Evolutionary conservation across 345 rosid species (phyloP).

Genomic region (Citrus cavaleriei): DNA sequence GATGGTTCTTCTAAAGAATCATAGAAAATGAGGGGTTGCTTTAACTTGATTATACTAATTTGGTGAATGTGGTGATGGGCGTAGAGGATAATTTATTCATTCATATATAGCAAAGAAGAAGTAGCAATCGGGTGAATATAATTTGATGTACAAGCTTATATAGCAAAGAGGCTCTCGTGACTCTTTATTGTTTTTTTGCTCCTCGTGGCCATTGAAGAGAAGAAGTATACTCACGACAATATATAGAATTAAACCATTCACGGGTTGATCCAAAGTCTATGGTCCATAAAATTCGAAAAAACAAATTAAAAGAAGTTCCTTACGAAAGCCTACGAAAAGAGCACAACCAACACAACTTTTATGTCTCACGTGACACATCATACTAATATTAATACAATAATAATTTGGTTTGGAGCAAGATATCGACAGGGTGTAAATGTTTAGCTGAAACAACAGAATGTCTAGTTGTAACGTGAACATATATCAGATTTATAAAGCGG

Average conservation of each 20-base stretch:
- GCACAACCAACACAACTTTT: background rate
- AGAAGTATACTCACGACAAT: conserved; percentile 31
- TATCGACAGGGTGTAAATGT: background rate
- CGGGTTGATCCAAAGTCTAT: conserved; percentile 31
- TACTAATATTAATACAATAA: background rate
- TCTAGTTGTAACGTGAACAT: background rate
- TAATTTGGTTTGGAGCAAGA: background rate
- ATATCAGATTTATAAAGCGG: background rate
- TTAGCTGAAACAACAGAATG: background rate
- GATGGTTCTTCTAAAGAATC: background rate
- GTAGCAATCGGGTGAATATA: background rate
- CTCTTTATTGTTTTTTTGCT: conserved; percentile 64
- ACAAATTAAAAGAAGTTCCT: background rate
- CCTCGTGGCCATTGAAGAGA: conserved; percentile 40
- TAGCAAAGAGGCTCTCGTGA: conserved; percentile 57
- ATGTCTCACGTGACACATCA: background rate
- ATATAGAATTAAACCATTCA: conserved; percentile 40
- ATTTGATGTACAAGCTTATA: conserved; percentile 21
- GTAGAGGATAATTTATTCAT: background rate
- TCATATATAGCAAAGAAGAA: background rate
- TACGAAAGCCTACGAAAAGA: background rate
- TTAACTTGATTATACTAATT: background rate
- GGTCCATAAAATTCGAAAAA: conserved; percentile 3
- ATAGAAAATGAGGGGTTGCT: background rate
- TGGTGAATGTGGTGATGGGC: conserved; percentile 6